Evolutionary conservation across 176 grass and related monocot species (phyloP).

Genomic region (Eragrostis nindensis): DNA sequence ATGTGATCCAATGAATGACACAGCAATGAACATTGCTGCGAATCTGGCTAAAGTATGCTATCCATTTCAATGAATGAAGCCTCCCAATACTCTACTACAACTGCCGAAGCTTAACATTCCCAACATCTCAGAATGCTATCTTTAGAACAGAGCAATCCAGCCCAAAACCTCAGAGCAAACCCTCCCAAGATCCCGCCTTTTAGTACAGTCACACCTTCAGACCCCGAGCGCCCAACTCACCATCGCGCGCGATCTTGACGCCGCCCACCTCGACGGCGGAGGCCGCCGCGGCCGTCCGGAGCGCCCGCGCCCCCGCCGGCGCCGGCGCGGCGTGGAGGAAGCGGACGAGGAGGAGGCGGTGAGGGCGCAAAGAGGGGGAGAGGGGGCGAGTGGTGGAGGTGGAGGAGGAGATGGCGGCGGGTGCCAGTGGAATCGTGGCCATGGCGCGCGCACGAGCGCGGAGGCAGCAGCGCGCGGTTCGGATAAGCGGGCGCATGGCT

Average conservation of each 20-base stretch:
- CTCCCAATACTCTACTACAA: not conserved
- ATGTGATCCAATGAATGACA: no score
- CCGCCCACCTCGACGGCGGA: constrained; percentile 72
- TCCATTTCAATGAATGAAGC: not conserved
- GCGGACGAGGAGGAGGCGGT: constrained; percentile 10
- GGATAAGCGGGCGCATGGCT: constrained; percentile 65
- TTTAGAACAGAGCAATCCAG: not conserved
- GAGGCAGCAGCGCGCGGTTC: constrained; percentile 38
- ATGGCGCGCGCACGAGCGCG: constrained; percentile 53
- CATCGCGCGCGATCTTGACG: constrained; percentile 81
- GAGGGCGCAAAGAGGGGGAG: not conserved
- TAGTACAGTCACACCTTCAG: not conserved
- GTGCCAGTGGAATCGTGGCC: constrained; percentile 43
- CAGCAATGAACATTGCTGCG: no score
- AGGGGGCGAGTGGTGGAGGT: not conserved
- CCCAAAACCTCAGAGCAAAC: not conserved
- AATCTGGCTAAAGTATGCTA: not conserved
- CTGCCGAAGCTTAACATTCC: not conserved
- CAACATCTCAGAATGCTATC: not conserved
- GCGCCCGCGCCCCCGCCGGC: constrained; percentile 14
- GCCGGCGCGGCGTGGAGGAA: constrained; percentile 6
- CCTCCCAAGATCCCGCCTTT: constrained; percentile 47
- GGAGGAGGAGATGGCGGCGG: not conserved
- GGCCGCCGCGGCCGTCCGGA: constrained; percentile 49
- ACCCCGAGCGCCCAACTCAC: constrained; percentile 35